Evolutionary conservation across 2,329 filamentous ascomycete genomes (phyloP), one percentile per base, ranked within the genome.

Genomic region (Coniosporium tulheliwenetii): DNA sequence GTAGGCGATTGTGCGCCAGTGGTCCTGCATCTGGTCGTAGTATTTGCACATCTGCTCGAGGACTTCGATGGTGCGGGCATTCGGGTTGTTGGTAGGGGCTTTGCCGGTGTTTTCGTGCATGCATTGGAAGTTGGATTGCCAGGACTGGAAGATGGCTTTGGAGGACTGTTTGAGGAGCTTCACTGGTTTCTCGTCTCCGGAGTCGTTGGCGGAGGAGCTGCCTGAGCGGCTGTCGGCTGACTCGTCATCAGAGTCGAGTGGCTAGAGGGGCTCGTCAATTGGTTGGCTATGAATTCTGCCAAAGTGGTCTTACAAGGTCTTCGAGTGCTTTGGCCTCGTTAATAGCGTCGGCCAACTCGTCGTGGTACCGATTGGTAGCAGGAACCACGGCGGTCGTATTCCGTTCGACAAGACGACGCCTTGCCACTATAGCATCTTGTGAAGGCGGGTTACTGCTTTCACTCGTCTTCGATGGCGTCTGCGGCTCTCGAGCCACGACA

Each of bases 41-140:
- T 89, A 81, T 40, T 79, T 71, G 35, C 75, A 71, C 83, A 95
- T 86, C 48, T 81, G 69, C 50, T 85, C 74, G 5, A 95, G 65
- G 2, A 91, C 66, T 37, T 81, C 71, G 39, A 94, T 86, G 0
- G 83, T 93, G 10, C 71, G 65, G 1, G 66, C 64, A 54, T 95
- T 96, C 0, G 85, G 83, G 48, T 81, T 84, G 10, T 63, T 54
- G 1, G 60, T 52, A 10, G 60, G 54, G 5, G 58, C 56, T 19
- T 52, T 54, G 4, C 61, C 61, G 39, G 67, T 67, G 42, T 70
- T 63, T 44, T 69, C 69, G 36, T 75, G 63, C 73, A 79, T 78
- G 51, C 75, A 79, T 30, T 68, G 62, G 44, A 75, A 77, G 2
- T 56, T 64, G 43, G 63, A 59, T 46, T 60, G 55, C 45, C 57